A percentile compares a stretch with the other conserved stretches of the same genome.
phyloP scores from a whole-genome alignment of 495 filamentous ascomycete genomes.

The Delitschia confertaspora region DNA sequence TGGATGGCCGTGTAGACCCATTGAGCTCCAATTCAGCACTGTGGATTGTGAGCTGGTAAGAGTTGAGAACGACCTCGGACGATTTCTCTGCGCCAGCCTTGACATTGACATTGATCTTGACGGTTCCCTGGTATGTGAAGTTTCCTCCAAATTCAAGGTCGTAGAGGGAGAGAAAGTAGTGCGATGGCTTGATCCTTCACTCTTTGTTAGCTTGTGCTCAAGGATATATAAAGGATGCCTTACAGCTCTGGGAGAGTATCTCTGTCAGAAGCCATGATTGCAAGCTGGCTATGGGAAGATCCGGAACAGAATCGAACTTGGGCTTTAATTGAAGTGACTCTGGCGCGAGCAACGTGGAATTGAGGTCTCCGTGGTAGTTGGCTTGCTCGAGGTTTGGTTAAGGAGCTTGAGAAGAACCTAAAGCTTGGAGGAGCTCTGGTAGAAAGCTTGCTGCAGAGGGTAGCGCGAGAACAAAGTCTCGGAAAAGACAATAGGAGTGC shows the following conservation, averaged over 20 bases:
- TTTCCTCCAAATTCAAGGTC: conserved; percentile 62
- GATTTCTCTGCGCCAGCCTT: conserved; percentile 42
- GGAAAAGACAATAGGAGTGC: conserved; percentile 4
- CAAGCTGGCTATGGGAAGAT: conserved; percentile 5
- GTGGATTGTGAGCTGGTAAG: conserved; percentile 54
- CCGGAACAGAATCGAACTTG: conserved; percentile 11
- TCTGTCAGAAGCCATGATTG: conserved; percentile 23
- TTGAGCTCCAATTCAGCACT: conserved; percentile 41
- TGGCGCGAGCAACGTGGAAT: not conserved
- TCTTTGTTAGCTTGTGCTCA: conserved; percentile 8
- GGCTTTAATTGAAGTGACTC: not conserved
- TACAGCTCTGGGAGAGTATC: conserved; percentile 26
- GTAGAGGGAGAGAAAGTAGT: conserved; percentile 76
- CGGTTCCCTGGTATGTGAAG: conserved; percentile 77
- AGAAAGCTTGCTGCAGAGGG: conserved; percentile 7
- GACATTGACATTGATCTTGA: conserved; percentile 56
- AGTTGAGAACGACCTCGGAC: conserved; percentile 68
- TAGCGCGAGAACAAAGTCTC: conserved; percentile 22
- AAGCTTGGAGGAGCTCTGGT: conserved; percentile 1
- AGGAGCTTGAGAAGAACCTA: not conserved
- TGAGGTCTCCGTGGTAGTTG: conserved; percentile 1
- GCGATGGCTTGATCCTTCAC: conserved; percentile 63
- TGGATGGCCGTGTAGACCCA: conserved; percentile 45
- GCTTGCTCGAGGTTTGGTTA: not conserved
- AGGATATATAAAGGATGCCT: not conserved